These are phyloP conservation scores for Opeltia flavorubescens DNA, from an alignment of 495 filamentous ascomycete species.

Conservation along the genomic window DNA sequence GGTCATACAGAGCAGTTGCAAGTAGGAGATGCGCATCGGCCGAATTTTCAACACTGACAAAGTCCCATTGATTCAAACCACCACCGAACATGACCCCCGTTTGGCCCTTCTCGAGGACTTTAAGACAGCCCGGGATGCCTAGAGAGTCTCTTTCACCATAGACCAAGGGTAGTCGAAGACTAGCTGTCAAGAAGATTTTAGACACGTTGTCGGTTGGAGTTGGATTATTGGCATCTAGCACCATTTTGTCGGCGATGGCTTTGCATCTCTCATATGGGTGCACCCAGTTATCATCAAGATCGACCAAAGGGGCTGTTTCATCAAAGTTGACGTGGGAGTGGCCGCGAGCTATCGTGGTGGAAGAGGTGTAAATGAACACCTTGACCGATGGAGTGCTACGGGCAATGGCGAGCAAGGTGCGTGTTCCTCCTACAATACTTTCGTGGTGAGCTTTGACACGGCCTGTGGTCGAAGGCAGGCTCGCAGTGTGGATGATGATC, in stretches of 20 bases:
- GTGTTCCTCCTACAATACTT: constrained; percentile 14
- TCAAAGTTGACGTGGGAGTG: constrained; percentile 11
- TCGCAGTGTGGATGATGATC: constrained; percentile 18
- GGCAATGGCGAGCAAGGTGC: constrained; percentile 12
- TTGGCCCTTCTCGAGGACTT: constrained; percentile 11
- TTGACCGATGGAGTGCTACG: constrained; percentile 3
- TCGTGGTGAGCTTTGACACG: constrained; percentile 1
- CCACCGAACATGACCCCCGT: constrained; percentile 17
- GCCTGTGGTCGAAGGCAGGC: constrained; percentile 5
- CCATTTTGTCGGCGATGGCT: constrained; percentile 17
- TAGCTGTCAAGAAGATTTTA: constrained; percentile 10
- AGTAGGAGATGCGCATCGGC: constrained; percentile 63
- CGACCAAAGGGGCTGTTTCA: constrained; percentile 11
- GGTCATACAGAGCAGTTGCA: constrained; percentile 14
- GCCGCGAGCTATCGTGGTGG: constrained; percentile 8
- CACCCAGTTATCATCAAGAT: constrained; percentile 2
- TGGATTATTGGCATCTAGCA: constrained; percentile 13
- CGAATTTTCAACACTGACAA: constrained; percentile 68
- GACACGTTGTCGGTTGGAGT: neutral
- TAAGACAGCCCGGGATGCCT: constrained; percentile 6
- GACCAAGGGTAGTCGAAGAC: constrained; percentile 14
- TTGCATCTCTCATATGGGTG: constrained; percentile 16
- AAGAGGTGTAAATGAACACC: constrained; percentile 19
- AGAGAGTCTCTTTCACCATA: constrained; percentile 18
- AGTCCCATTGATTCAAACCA: constrained; percentile 48